A percentile compares a stretch with the other conserved stretches of the same genome.
Evolutionary conservation across 2,329 filamentous ascomycete genomes (phyloP).

Genomic region (Nemania sp.): DNA sequence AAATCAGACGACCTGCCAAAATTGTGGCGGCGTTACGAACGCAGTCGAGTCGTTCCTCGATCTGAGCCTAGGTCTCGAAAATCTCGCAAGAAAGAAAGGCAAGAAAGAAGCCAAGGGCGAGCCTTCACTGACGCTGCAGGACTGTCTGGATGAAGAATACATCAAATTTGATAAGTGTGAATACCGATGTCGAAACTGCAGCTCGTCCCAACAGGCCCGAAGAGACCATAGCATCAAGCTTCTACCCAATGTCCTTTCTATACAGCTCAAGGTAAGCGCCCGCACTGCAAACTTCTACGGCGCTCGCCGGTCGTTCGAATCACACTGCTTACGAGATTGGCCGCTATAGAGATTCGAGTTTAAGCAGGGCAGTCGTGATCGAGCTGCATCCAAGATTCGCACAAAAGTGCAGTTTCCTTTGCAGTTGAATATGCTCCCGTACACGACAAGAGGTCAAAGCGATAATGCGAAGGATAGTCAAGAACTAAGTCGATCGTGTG

Average conservation of each 20-base stretch:
- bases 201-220: conserved; percentile 75
- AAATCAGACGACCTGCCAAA: conserved; percentile 87
- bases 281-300: background rate
- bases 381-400: conserved; percentile 82
- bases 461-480: conserved; percentile 55
- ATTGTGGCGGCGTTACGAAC: conserved; percentile 80
- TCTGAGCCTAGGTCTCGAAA: conserved; percentile 84
- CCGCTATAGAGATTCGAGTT: conserved; percentile 70
- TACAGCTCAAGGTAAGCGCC: conserved; percentile 80
- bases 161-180: conserved; percentile 86
- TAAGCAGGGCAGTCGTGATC: conserved; percentile 64
- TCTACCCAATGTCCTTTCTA: conserved; percentile 84
- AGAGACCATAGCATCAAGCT: conserved; percentile 85
- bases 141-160: conserved; percentile 84
- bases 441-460: conserved; percentile 70
- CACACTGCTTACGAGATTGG: conserved; percentile 1
- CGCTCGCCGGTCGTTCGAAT: too few relatives aligned
- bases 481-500: conserved; percentile 67
- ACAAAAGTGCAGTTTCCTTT: conserved; percentile 85
- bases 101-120: conserved; percentile 58
- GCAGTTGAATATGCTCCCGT: conserved; percentile 87
- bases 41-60: conserved; percentile 90
- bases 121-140: conserved; percentile 62
- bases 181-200: conserved; percentile 84
- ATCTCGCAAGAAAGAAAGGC: conserved; percentile 66